Base-by-base conservation (phyloP, 2,329 filamentous ascomycete genomes). In the Setomelanomma holmii region DNA sequence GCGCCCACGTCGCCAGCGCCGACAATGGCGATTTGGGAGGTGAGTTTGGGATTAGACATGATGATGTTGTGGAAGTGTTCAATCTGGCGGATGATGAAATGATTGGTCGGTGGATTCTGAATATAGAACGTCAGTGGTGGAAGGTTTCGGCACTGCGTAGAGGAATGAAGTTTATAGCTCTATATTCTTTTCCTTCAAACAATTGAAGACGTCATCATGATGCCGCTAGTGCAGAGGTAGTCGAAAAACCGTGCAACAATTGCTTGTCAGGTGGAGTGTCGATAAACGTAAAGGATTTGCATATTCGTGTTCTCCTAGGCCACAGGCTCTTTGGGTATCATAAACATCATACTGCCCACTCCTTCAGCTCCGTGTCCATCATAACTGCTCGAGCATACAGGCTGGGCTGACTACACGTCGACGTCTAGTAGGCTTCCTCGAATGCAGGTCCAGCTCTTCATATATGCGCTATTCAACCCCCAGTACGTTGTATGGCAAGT, bases 1-100 rank as follows among this genome's bases (percentile, higher is more conserved):
- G 63, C 59, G 22, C 63, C 63, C 5, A 66, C 63, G 41, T 64
- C 56, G 27, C 63, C 63, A 7, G 63, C 63, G 41, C 63, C 61
- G 43, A 64, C 52, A 14, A 66, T 58, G 49, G 63, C 63, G 8
- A 66, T 61, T 8, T 55, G 53, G 10, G 59, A 63, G 5, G 63
- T 66, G 39, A 53, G 51, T 27, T 63, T 63, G 5, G 60, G 11
- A 36, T 52, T 42, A 40, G 47, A 30, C 27, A 30, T 30, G 27
- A 40, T 33, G 56, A 38, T 56, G 61, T 64, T 21, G 0, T 45
- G 45, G 45, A 14, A 4, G 36, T 22, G 20, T 11, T 23, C 2
- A 10, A 4, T 34, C 11, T 11, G 16, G 34, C 4, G 21, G 2
- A 4, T 4, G 34, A 39, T 20, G 21, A 14, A 24, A n/a, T 7